Base-by-base conservation (phyloP, 2,329 filamentous ascomycete species). In the Fusarium heterosporum region DNA sequence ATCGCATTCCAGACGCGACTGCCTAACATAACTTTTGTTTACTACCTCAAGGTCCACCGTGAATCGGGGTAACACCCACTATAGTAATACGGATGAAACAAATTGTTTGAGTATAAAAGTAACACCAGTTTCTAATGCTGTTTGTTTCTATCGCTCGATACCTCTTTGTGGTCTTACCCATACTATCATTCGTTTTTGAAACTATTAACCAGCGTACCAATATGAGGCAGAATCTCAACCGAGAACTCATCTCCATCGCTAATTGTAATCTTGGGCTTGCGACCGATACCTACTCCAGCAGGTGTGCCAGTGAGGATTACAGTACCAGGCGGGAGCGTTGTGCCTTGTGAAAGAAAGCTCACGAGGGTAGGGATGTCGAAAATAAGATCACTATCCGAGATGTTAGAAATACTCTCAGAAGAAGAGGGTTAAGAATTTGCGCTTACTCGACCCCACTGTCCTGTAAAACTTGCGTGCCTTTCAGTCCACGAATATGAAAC, bases 391-490 rank as follows among this genome's bases (percentile, higher is more conserved):
- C 82, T 85, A 74, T 42, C 10, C 4, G 8, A 26, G n/a, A 29
- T 0, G 46, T 49, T 7, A 49, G 46, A 8, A 2, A 1, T 26
- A 10, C 17, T 29, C 6, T 25, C 41, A 19, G 6, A 17, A 16
- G 28, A 30, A 11, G n/a, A 22, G 17, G 16, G 13, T 4, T 26
- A 12, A 10, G 10, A 17, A 19, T 22, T 7, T 13, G 12, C 9
- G 25, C 59, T 66, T 57, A 78, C 75, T 72, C 66, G 8, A 73
- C 56, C 12, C 58, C 62, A 29, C 72, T 80, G 56, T 82, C 80
- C 73, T 87, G 85, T 71, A 87, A 74, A 13, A 84, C 79, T 29
- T 80, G 78, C 13, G 82, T 84, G 66, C 87, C 87, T 77, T 84
- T 81, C 19, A 81, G 53, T 8, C 82, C 81, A 26, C 78, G 76